Evolutionary conservation across 352 stramenopile genomes (phyloP).

Genomic region (Globisporangium takayamanum): DNA sequence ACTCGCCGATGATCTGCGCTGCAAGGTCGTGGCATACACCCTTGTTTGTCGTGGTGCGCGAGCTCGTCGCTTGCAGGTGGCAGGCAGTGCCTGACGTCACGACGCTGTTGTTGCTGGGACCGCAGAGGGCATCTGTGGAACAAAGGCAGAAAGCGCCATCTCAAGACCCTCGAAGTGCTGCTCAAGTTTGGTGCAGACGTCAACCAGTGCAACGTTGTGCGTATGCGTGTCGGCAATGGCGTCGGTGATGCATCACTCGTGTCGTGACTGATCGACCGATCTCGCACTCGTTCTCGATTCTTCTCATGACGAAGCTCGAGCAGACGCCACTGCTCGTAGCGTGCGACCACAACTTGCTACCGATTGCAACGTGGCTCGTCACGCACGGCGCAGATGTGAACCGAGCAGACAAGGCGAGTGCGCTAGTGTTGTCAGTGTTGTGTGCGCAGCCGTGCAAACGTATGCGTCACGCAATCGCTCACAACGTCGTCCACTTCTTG

Average conservation of each 20-base stretch:
- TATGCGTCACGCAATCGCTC: background rate
- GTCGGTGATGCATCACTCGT: background rate
- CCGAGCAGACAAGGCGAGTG: conserved; percentile 34
- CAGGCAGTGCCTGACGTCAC: background rate
- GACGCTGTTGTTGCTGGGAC: background rate
- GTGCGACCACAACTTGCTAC: conserved; percentile 39
- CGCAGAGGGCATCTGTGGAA: conserved; percentile 30
- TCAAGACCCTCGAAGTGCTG: conserved; percentile 51
- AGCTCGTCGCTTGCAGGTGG: background rate
- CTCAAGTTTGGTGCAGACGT: conserved; percentile 46
- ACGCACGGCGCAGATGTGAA: conserved; percentile 49
- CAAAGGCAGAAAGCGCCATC: conserved; percentile 38
- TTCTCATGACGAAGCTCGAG: conserved; percentile 24
- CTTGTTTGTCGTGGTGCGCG: background rate
- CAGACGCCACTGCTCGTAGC: conserved; percentile 53
- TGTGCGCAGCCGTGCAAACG: background rate
- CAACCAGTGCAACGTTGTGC: conserved; percentile 45
- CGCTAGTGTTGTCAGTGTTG: too few species aligned
- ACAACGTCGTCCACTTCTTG: background rate
- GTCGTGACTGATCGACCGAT: background rate
- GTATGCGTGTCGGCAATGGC: background rate
- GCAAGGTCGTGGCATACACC: conserved; percentile 24
- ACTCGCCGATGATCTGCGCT: conserved; percentile 55
- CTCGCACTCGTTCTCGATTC: background rate
- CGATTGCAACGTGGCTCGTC: conserved; percentile 39